These are phyloP conservation scores for Penicillium sp. DNA, from an alignment of 2,329 filamentous ascomycete species.

Conservation along the genomic window DNA sequence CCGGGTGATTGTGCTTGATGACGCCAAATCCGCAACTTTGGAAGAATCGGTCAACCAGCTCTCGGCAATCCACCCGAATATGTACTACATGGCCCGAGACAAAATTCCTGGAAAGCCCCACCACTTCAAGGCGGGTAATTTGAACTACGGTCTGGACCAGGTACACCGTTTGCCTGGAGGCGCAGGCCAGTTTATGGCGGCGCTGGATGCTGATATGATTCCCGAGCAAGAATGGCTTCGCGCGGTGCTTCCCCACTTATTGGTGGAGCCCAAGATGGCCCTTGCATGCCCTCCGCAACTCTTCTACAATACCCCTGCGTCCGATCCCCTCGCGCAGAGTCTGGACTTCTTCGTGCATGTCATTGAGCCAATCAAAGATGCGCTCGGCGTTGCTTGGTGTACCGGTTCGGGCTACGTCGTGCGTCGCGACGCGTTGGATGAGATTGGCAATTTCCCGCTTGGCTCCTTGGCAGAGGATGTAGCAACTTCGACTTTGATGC, in stretches of 20 bases:
- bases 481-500: slow-evolving; percentile 59
- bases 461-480: slow-evolving; percentile 64
- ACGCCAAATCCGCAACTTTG: slow-evolving; percentile 37
- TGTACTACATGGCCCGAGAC: slow-evolving; percentile 46
- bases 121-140: slow-evolving; percentile 66
- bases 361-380: slow-evolving; percentile 50
- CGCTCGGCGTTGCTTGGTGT: slow-evolving; percentile 59
- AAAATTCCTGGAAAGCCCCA: slow-evolving; percentile 43
- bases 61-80: slow-evolving; percentile 36
- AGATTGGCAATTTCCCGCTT: slow-evolving; percentile 63
- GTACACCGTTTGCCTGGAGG: slow-evolving; percentile 55
- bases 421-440: slow-evolving; percentile 60
- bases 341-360: slow-evolving; percentile 61
- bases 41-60: slow-evolving; percentile 38
- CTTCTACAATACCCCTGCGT: slow-evolving; percentile 63
- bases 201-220: slow-evolving; percentile 69
- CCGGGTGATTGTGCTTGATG: slow-evolving; percentile 43
- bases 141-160: slow-evolving; percentile 61
- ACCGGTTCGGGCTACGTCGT: slow-evolving; percentile 65
- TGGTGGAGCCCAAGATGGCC: slow-evolving; percentile 58
- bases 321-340: slow-evolving; percentile 60
- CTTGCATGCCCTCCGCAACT: slow-evolving; percentile 63
- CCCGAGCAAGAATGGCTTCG: slow-evolving; percentile 62
- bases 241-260: slow-evolving; percentile 59
- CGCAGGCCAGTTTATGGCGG: slow-evolving; percentile 61